Evolutionary conservation across 2,329 filamentous ascomycete genomes (phyloP), one percentile per base, ranked within the genome.

Genomic region (Coniosporium tulheliwenetii): DNA sequence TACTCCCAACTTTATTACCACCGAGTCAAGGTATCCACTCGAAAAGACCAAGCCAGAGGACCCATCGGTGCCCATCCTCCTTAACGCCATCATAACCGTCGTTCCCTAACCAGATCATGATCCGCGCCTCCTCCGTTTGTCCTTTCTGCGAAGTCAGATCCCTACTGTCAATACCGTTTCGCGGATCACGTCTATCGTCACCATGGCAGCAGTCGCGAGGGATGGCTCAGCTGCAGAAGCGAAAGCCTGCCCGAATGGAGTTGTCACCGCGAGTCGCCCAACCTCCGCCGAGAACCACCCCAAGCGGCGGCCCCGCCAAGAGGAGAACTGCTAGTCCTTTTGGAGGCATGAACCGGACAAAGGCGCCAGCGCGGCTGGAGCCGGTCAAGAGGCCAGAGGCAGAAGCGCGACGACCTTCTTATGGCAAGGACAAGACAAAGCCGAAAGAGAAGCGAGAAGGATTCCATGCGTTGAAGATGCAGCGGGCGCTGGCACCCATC

Each of bases 381-480:
- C 58, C 65, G 47, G 52, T 59, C 44, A 48, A 53, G 39, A 53
- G 52, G 37, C 59, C 59, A 5, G 48, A 57, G 14, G 63, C 67
- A 8, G 60, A 67, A 38, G 55, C 64, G 39, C 67, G 62, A 47
- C 57, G 57, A 41, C 67, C 73, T 31, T 72, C 71, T 35, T 71
- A 73, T 39, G 50, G 48, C 31, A 54, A 46, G 48, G 48, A 49
- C 31, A 58, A 45, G 46, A 53, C 43, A 52, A 63, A 49, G 62
- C 56, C 65, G 50, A 59, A 67, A 56, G 65, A 67, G 45, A 59
- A 64, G 43, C 65, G 66, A 15, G 66, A 69, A 38, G 61, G 72
- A 7, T 81, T 75, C 60, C 87, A 93, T 57, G 87, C 89, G 4
- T 68, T 96, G 59, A 94, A 93, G 64, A 96, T 96, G 89, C 89